Evolutionary conservation across 345 rosid species (phyloP).

Genomic region (Populus simonii): DNA sequence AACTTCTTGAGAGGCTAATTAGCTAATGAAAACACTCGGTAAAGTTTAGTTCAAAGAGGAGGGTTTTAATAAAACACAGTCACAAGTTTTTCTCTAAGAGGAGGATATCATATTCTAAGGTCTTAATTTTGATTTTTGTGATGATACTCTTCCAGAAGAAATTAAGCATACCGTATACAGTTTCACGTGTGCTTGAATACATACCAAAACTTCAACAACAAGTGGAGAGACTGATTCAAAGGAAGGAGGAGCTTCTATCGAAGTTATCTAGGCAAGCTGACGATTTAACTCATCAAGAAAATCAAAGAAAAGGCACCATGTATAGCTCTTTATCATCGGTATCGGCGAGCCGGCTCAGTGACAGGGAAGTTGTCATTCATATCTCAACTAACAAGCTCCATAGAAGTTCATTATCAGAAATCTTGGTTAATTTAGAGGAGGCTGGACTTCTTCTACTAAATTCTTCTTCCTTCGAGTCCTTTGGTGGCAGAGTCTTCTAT

Average conservation of each 20-base stretch:
- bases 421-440: slow-evolving; percentile 43
- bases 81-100: too few species aligned
- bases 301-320: slow-evolving; percentile 16
- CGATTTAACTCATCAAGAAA: slow-evolving; percentile 14
- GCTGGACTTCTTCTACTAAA: slow-evolving; percentile 41
- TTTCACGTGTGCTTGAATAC: slow-evolving; percentile 41
- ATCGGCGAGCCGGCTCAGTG: slow-evolving; percentile 38
- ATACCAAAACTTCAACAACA: slow-evolving; percentile 52
- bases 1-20: too few species aligned
- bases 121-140: not conserved
- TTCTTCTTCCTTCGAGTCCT: slow-evolving; percentile 57
- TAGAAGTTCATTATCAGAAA: slow-evolving; percentile 34
- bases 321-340: slow-evolving; percentile 11
- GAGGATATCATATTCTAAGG: too few species aligned
- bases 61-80: too few species aligned
- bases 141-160: slow-evolving; percentile 31
- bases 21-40: too few species aligned
- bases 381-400: slow-evolving; percentile 21
- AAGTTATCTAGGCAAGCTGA: slow-evolving; percentile 23
- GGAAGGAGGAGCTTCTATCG: slow-evolving; percentile 47
- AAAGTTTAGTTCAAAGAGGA: too few species aligned
- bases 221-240: slow-evolving; percentile 31
- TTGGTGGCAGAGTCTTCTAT: slow-evolving; percentile 44
- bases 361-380: slow-evolving; percentile 49
- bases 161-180: slow-evolving; percentile 51